Conservation (phyloP, 169 alveolate species). For the Plasmodium chabaudi region DNA sequence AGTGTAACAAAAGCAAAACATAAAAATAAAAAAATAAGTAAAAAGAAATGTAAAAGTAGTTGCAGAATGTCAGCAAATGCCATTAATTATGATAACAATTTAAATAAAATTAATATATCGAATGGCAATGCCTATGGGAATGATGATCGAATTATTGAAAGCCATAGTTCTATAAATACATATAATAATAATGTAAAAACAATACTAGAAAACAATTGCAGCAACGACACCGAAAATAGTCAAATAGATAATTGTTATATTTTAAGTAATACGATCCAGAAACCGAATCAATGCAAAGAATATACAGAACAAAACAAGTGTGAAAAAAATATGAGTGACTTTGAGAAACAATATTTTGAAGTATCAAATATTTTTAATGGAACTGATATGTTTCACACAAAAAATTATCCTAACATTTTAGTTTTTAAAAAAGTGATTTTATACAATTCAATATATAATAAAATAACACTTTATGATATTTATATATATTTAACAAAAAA, state of each 20-base stretch:
- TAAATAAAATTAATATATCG: neutral
- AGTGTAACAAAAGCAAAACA: conserved; percentile 20
- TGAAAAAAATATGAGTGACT: neutral
- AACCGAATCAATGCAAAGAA: neutral
- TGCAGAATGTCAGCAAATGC: neutral
- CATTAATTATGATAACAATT: neutral
- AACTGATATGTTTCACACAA: neutral
- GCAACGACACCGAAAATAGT: neutral
- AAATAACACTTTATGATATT: conserved; percentile 47
- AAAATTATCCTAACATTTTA: neutral
- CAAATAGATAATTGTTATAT: neutral
- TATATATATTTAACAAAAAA: conserved; percentile 36
- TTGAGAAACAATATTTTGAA: too few relatives aligned
- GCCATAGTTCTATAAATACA: neutral
- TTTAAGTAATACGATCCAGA: neutral
- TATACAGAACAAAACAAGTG: neutral
- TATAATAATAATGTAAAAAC: too few relatives aligned
- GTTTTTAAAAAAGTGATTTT: conserved; percentile 41
- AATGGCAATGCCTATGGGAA: neutral
- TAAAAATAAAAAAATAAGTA: conserved; percentile 5
- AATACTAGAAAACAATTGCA: neutral
- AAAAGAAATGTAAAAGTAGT: neutral
- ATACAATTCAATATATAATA: conserved; percentile 44
- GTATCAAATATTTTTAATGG: neutral
- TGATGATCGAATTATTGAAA: too few relatives aligned